Percentiles rank a stretch among this genome's conserved stretches.
Conservation (phyloP, 2,329 filamentous ascomycete species). For the Scleromitrula shiraiana region DNA sequence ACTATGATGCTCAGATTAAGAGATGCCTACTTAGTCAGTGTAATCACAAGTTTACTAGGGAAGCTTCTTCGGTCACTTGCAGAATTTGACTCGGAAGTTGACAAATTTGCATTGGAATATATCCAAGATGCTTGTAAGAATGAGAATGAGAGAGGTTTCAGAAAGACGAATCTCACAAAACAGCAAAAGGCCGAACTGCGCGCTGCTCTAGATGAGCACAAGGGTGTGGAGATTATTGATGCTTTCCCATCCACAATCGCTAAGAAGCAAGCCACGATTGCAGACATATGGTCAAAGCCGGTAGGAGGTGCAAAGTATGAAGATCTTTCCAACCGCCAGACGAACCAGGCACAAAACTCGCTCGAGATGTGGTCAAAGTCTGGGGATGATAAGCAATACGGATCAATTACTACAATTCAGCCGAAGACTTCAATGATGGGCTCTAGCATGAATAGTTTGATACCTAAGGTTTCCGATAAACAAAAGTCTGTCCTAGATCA, state of each 20-base stretch:
- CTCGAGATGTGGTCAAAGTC: conserved; percentile 9
- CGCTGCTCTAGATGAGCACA: conserved; percentile 51
- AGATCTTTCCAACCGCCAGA: conserved; percentile 1
- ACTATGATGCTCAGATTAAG: conserved; percentile 85
- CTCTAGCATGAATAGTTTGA: neutral
- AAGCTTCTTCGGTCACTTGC: conserved; percentile 79
- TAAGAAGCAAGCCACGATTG: conserved; percentile 48
- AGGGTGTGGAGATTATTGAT: conserved; percentile 43
- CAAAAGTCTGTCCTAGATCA: conserved; percentile 19
- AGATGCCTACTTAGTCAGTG: conserved; percentile 76
- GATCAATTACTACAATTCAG: conserved; percentile 16
- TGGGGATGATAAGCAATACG: conserved; percentile 24
- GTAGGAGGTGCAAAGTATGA: conserved; percentile 25
- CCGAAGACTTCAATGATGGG: neutral
- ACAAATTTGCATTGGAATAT: conserved; percentile 47
- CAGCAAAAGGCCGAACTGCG: conserved; percentile 80
- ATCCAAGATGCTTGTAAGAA: conserved; percentile 58
- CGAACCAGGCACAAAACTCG: conserved; percentile 4
- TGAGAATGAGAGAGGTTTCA: conserved; percentile 46
- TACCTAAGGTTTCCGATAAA: conserved; percentile 26
- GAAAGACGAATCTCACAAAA: conserved; percentile 71
- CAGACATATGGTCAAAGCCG: conserved; percentile 55
- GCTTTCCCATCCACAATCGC: conserved; percentile 37
- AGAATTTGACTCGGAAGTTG: conserved; percentile 66
- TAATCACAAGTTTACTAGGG: conserved; percentile 72